Base-by-base conservation (phyloP, 1,139 yeast species). In the Debaryomyces udenii region DNA sequence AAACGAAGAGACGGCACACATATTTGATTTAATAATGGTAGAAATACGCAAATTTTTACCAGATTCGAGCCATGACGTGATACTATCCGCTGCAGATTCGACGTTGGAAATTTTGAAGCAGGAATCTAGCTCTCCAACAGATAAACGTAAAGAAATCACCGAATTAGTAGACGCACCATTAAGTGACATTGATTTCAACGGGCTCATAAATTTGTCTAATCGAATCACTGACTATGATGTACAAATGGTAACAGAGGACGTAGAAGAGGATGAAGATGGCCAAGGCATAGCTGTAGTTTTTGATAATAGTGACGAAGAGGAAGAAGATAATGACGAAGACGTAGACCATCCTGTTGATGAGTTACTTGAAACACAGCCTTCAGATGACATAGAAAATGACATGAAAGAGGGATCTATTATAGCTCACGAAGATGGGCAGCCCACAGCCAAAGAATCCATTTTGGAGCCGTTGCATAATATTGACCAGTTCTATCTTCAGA, bases 61-160 rank as follows among this genome's bases (percentile, higher is more conserved):
- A 1, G 78, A 73, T 42, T 57, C 72, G 13, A 59, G 68, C 31
- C 77, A 70, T 43, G 73, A 66, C 29, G 69, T 68, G n/a, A 62
- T 72, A n/a, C 53, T 70, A 36, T 77, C 83, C 0, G 75, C 81
- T 9, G 80, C 94, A 1, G 97, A 90, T 56, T 69, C 85, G 5
- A 59, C 86, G 0, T 59, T 90, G 31, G 83, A 79, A 46, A 62
- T 76, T 0, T 59, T 90, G 43, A 84, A 83, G 53, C 73, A 71
- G 40, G 83, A 74, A 6, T 58, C 54, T 9, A 30, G 45, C 11
- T 31, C 56, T 42, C 37, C 54, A 44, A 31, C 47, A 6, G 56
- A 52, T 13, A 44, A 75, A 65, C 40, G 86, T 67, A 39, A 55
- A 3, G 68, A 62, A 38, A 45, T 70, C 11, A 53, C 59, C 11